Conservation (phyloP, 306 rosid genomes). For the Medicago ruthenica region DNA sequence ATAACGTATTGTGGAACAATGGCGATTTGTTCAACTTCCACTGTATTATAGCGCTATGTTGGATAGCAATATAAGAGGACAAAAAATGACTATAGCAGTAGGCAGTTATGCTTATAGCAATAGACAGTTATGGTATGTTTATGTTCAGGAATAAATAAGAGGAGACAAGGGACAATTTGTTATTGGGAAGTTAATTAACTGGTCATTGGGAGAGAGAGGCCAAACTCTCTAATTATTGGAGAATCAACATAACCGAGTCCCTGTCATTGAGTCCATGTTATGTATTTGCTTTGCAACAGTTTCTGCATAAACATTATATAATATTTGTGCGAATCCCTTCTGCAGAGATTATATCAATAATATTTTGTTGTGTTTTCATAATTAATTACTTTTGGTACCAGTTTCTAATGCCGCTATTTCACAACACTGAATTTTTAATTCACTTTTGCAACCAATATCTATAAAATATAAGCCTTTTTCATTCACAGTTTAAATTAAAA, state of each 20-base stretch:
- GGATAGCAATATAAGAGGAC: too few relatives aligned
- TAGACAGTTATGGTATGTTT: not conserved
- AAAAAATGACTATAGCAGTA: too few relatives aligned
- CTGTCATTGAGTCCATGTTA: not conserved
- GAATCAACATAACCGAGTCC: too few relatives aligned
- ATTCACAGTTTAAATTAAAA: not conserved
- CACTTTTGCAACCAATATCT: slow-evolving; percentile 24
- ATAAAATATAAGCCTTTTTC: not conserved
- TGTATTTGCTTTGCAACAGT: not conserved
- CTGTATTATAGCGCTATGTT: not conserved
- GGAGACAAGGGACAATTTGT: not conserved
- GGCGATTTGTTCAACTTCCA: not conserved
- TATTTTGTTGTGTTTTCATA: not conserved
- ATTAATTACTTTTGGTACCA: not conserved
- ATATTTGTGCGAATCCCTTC: not conserved
- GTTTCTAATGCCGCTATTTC: not conserved
- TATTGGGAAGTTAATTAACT: not conserved
- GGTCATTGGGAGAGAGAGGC: not conserved
- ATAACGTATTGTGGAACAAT: not conserved
- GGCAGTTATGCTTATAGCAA: too few relatives aligned
- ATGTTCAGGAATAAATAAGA: too few relatives aligned
- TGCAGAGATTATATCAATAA: not conserved
- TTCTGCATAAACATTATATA: not conserved
- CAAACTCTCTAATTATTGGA: too few relatives aligned
- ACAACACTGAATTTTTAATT: slow-evolving; percentile 9